These are phyloP conservation scores for Eimeria maxima DNA, from an alignment of 169 alveolate genomes.

Conservation along the genomic window DNA sequence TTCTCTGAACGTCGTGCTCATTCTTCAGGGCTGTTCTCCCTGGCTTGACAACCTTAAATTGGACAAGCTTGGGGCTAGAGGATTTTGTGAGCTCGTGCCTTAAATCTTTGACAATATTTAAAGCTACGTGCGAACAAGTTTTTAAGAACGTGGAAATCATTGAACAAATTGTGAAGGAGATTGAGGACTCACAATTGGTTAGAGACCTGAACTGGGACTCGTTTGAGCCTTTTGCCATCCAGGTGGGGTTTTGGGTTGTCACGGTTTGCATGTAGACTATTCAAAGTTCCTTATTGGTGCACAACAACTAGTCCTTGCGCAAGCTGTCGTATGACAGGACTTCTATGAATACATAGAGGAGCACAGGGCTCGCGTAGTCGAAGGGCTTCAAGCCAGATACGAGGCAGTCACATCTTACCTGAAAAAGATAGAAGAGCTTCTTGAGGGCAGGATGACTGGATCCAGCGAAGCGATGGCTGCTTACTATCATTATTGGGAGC, in stretches of 20 bases:
- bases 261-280: not conserved
- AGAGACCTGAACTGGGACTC: slow-evolving; percentile 92
- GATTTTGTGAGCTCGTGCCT: slow-evolving; percentile 93
- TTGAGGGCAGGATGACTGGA: slow-evolving; percentile 92
- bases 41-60: slow-evolving; percentile 94
- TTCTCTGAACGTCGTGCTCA: not conserved
- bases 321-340: slow-evolving; percentile 83
- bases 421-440: slow-evolving; percentile 94
- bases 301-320: not conserved
- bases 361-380: slow-evolving; percentile 90
- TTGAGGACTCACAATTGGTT: slow-evolving; percentile 92
- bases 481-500: slow-evolving; percentile 96
- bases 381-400: slow-evolving; percentile 92
- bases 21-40: slow-evolving; percentile 88
- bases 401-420: slow-evolving; percentile 93
- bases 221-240: slow-evolving; percentile 82
- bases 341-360: slow-evolving; percentile 94
- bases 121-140: slow-evolving; percentile 93
- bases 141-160: slow-evolving; percentile 94
- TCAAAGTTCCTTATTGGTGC: not conserved
- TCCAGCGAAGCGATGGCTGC: slow-evolving; percentile 93
- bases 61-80: slow-evolving; percentile 96
- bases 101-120: slow-evolving; percentile 89
- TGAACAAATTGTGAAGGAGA: slow-evolving; percentile 91
- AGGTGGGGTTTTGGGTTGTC: not conserved